Evolutionary conservation across 441 rosid genomes (phyloP).

Genomic region (Theobroma grandiflorum): DNA sequence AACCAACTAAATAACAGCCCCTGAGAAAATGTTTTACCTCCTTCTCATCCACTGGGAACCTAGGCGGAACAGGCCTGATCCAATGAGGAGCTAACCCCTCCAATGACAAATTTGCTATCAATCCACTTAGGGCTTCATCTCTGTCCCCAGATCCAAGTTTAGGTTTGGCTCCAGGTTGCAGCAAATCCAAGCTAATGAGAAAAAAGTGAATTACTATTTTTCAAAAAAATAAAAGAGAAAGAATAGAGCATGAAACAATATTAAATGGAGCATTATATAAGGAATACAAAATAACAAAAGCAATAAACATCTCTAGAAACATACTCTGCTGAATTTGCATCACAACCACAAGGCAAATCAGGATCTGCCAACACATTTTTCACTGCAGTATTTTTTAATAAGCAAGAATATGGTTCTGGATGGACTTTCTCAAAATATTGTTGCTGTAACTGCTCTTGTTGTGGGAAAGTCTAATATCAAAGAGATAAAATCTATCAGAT

Average conservation of each 20-base stretch:
- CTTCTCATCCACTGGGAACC: slow-evolving; percentile 74
- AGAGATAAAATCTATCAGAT: slow-evolving; percentile 23
- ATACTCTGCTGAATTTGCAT: slow-evolving; percentile 82
- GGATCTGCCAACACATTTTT: slow-evolving; percentile 82
- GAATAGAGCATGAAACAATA: slow-evolving; percentile 23
- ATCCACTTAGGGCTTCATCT: slow-evolving; percentile 70
- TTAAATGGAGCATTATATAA: slow-evolving; percentile 25
- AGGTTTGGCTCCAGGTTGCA: slow-evolving; percentile 73
- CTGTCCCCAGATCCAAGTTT: slow-evolving; percentile 93
- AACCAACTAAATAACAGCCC: slow-evolving; percentile 18
- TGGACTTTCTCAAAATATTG: slow-evolving; percentile 62
- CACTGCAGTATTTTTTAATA: slow-evolving; percentile 48
- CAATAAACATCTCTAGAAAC: slow-evolving; percentile 38
- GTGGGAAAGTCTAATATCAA: slow-evolving; percentile 69
- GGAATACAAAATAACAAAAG: slow-evolving; percentile 17
- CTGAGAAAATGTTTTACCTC: slow-evolving; percentile 61
- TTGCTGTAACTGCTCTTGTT: slow-evolving; percentile 73
- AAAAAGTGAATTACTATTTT: neutral
- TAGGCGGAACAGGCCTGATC: slow-evolving; percentile 88
- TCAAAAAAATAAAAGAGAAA: too few species aligned
- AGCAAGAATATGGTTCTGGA: slow-evolving; percentile 53
- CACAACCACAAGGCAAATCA: slow-evolving; percentile 78
- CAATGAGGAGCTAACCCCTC: slow-evolving; percentile 75
- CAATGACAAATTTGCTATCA: slow-evolving; percentile 57
- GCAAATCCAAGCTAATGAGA: slow-evolving; percentile 81